A percentile compares a stretch with the other conserved stretches of the same genome.
These are phyloP conservation scores for Croton laevigatus DNA, from an alignment of 441 rosid genomes.

Conservation along the genomic window DNA sequence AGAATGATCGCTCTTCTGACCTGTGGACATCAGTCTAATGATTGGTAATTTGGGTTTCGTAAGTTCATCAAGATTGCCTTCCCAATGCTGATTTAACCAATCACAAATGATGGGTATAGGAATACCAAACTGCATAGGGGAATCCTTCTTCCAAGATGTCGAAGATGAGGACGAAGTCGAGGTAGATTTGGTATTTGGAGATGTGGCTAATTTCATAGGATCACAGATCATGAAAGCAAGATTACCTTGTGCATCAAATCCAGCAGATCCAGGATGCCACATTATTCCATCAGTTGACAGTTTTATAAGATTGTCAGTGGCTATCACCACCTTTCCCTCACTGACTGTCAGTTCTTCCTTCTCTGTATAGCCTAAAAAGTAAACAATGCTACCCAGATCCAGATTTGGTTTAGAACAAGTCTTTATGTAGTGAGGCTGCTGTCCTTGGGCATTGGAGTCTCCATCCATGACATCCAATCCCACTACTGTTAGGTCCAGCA, in stretches of 20 bases:
- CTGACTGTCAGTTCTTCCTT: constrained; percentile 63
- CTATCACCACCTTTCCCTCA: constrained; percentile 91
- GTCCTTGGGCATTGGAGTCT: constrained; percentile 62
- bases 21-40: constrained; percentile 81
- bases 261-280: constrained; percentile 93
- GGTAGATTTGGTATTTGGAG: constrained; percentile 76
- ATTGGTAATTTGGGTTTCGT: constrained; percentile 80
- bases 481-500: constrained; percentile 86
- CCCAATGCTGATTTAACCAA: constrained; percentile 99
- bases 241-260: constrained; percentile 89
- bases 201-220: constrained; percentile 89
- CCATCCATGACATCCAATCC: constrained; percentile 76
- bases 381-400: constrained; percentile 72
- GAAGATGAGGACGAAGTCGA: constrained; percentile 60
- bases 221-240: constrained; percentile 97
- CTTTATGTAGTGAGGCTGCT: constrained; percentile 76
- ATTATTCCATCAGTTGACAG: constrained; percentile 71
- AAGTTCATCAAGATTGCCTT: constrained; percentile 87
- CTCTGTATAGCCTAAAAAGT: constrained; percentile 63
- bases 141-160: constrained; percentile 56
- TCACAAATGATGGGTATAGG: constrained; percentile 88
- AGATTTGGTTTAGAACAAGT: constrained; percentile 76
- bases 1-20: constrained; percentile 86
- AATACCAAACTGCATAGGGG: constrained; percentile 81
- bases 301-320: constrained; percentile 90